Evolutionary conservation across 192 early-diverging fungal species (phyloP), one percentile per base, ranked within the genome.

Genomic region (Coemansia sp.): DNA sequence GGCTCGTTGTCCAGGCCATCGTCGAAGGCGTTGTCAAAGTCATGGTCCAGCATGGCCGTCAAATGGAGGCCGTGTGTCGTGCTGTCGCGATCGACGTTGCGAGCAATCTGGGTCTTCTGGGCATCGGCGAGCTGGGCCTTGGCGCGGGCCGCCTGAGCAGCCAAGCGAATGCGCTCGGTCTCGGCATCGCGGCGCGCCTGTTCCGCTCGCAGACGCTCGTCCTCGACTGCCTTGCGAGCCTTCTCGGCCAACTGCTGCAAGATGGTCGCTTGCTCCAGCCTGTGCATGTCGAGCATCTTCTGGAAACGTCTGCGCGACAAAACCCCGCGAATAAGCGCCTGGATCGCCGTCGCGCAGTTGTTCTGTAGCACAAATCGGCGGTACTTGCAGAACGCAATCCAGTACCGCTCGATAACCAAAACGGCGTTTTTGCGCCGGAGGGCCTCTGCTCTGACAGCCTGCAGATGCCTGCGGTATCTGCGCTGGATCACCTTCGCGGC

Each of bases 401-500:
- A 72, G 3, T 42, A 19, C 7, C 39, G 22, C 67, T 79, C 76
- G 32, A 79, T 79, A 9, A 56, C 58, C 18, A 60, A 61, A n/a
- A 64, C 76, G 0, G 76, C 76, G 30, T 50, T 51, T 3, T 55
- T 35, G 24, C 58, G 50, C 18, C 55, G 57, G 23, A 66, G 36
- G 1, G 22, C 25, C 57, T 72, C 57, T 0, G 60, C 50, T 11
- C 36, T 30, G 39, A 55, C 46, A 10, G 35, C 60, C 30, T 66
- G 53, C 60, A 60, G 61, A 14, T 62, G 61, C 13, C 24, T 24
- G 18, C 78, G 72, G 60, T 68, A 75, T 36, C 67, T 52, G 30
- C 65, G 53, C 62, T 81, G 78, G 55, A 81, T 59, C 0, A n/a
- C 36, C 23, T 19, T 34, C 1, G 69, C 78, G 0, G 78, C 72